Base-by-base conservation (phyloP, 352 stramenopile genomes). In the Phytophthora sojae region DNA sequence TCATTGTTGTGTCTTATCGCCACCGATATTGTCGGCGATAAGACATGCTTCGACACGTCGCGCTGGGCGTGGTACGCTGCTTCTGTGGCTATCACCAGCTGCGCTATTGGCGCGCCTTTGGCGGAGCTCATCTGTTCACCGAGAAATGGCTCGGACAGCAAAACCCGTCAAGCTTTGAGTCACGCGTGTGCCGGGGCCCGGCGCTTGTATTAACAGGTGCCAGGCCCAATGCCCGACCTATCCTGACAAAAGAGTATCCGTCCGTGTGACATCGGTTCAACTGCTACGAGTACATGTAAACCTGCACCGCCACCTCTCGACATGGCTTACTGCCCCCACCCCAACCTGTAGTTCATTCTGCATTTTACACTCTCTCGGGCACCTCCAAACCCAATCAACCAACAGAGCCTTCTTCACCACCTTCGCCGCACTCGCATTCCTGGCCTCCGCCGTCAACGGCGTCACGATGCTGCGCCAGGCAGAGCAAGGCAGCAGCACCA, bases 31-130 rank as follows among this genome's bases (percentile, higher is more conserved):
- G 23, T 26, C 23, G 23, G 23, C 23, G 23, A 26, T 11, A 44
- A 44, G 8, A 44, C 35, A 44, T 44, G 35, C 35, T 44, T 44
- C 12, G 35, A 44, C 8, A 44, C 35, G 35, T 44, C 35, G 35
- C 11, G 35, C 4, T 44, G 11, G 35, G 17, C 35, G 35, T 17
- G 32, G 9, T 39, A 39, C 32, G 39, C 39, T 49, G 39, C 39
- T 49, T 49, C 39, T 49, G 39, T 21, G 39, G 39, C 39, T 49
- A 49, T 49, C 39, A 49, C 39, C 39, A 49, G 39, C 39, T 49
- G 39, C 14, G 19, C 39, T 49, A 49, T 19, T 19, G 39, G 9
- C 39, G 15, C 15, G 39, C 39, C 39, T 47, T 47, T 47, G 39
- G 39, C 39, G 39, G 15, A 39, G 11, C 32, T 39, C 32, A 39